Evolutionary conservation across 2,329 filamentous ascomycete species (phyloP), one percentile per base, ranked within the genome.

Genomic region (Bipolaris gigantea): DNA sequence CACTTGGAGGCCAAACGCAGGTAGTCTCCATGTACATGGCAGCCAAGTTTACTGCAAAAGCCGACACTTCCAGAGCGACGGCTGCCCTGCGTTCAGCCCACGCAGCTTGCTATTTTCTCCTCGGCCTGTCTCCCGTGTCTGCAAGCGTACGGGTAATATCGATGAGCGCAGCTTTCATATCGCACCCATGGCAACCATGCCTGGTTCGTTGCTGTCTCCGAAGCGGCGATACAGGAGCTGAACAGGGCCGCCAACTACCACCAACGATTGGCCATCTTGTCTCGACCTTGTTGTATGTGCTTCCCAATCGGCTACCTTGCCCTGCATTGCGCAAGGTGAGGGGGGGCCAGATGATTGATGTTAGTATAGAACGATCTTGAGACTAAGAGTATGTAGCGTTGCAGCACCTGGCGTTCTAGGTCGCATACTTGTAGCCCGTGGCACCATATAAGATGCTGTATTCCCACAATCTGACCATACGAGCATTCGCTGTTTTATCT

Each of bases 21-120:
- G 13, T 40, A 47, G 5, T 52, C 43, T 23, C 32, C 45, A 48
- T 53, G 48, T 58, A 45, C 18, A 25, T 54, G 19, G 43, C 44
- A 35, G 55, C 39, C 23, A 10, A 4, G 16, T 52, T 49, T 60
- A 38, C 59, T 57, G 63, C 56, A 63, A 61, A 53, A 51, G 56
- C 42, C 23, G 48, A 27, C 53, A 27, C 63, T 65, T 71, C 67
- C 67, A 69, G 66, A 71, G 64, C 67, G 42, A 13, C 57, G 18
- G 40, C 40, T 63, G 56, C 40, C 49, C 41, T 55, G 46, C 30
- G 9, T 41, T 51, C 33, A 25, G 50, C 47, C 33, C 50, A 46
- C 47, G 55, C 40, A 21, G 42, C 25, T 35, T 42, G 33, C 27
- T 10, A 32, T 41, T 35, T 50, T 47, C 36, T 56, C 52, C 51